Base-by-base conservation (phyloP, 2,329 filamentous ascomycete genomes). In the Sarocladium kiliense region DNA sequence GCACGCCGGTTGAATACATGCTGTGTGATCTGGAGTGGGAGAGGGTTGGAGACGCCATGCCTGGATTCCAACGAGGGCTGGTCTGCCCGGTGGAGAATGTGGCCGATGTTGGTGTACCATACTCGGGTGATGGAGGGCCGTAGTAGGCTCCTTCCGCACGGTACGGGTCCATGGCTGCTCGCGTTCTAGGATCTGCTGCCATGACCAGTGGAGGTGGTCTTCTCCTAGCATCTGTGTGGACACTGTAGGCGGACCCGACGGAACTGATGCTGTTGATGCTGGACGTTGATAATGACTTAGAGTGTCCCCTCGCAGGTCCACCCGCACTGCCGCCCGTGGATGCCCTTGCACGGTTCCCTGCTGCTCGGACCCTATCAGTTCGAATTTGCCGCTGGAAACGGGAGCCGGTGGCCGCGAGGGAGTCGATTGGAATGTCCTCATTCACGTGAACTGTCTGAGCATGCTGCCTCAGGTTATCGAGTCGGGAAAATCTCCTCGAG, bases 391-490 rank as follows among this genome's bases (percentile, higher is more conserved):
- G 82, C 65, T 97, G 93, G 64, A 96, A 97, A 37, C 93, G 81
- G 9, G 92, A 96, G 23, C 92, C 91, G 1, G 90, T 94, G 3
- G 93, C 94, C 16, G 94, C 94, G 19, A 97, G 81, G 1, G 94
- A 97, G 68, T 97, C 91, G 39, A 86, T 85, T 3, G 94, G 94
- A 32, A 99, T 99, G 56, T 97, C 91, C 69, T 97, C 94, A 68
- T 97, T 97, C 56, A 96, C 89, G 68, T 99, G 94, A 1, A 99
- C 94, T 0, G 94, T 97, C 70, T 97, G 92, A 44, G 94, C 94
- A 77, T 99, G 94, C 68, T 99, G 94, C 57, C 94, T 85, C 53
- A 99, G 76, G 66, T 99, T 99, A 70, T 99, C 93, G 45, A 97
- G 81, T 50, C 93, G 84, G 10, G 94, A 97, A 69, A 99, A 99